phyloP scores from a whole-genome alignment of 352 stramenopile species.

The Phytophthora podocarpi region DNA sequence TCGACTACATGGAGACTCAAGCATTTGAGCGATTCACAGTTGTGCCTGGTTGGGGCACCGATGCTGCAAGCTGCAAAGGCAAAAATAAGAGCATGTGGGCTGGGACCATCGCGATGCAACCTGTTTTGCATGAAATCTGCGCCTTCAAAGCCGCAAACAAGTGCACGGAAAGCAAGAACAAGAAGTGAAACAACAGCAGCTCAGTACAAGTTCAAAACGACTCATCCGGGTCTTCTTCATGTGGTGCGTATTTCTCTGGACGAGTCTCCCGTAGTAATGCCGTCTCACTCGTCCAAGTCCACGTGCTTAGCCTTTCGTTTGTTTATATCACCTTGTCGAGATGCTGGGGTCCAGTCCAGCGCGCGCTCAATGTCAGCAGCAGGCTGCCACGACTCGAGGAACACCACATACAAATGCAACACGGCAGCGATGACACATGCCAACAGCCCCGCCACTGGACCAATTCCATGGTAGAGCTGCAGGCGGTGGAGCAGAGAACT shows the following conservation, averaged over 20 bases:
- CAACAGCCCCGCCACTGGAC: slow-evolving; percentile 64
- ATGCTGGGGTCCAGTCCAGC: slow-evolving; percentile 48
- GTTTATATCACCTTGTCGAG: slow-evolving; percentile 1
- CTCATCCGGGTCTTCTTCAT: background rate
- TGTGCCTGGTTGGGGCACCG: background rate
- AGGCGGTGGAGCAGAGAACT: slow-evolving; percentile 62
- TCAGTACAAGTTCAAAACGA: background rate
- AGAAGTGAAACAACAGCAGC: background rate
- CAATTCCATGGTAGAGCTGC: slow-evolving; percentile 73
- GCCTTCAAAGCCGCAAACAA: slow-evolving; percentile 13
- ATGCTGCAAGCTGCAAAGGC: background rate
- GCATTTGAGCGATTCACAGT: slow-evolving; percentile 17
- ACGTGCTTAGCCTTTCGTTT: slow-evolving; percentile 6
- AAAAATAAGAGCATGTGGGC: slow-evolving; percentile 36
- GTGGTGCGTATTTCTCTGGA: background rate
- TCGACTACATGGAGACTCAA: slow-evolving; percentile 31
- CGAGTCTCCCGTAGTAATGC: background rate
- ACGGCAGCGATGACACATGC: slow-evolving; percentile 68
- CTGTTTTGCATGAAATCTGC: slow-evolving; percentile 24
- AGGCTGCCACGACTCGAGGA: slow-evolving; percentile 64
- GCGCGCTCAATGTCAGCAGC: slow-evolving; percentile 62
- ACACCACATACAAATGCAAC: slow-evolving; percentile 63
- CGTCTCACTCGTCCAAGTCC: background rate
- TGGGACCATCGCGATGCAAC: background rate
- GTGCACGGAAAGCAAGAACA: background rate